Evolutionary conservation across 805 yeast species (phyloP).

Genomic region (Suhomyces kilbournensis): DNA sequence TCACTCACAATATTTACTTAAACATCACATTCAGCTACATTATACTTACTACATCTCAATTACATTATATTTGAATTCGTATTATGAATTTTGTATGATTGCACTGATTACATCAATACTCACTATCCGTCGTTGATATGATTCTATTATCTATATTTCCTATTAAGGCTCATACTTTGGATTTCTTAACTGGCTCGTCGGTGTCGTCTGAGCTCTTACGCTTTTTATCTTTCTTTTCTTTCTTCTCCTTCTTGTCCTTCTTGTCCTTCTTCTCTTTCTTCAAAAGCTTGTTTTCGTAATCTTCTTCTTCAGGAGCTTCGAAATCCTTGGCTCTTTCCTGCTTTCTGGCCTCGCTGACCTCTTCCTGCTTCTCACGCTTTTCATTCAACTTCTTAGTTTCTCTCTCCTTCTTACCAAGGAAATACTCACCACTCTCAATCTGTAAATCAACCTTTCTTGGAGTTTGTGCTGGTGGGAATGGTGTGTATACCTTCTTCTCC

Average conservation of each 20-base stretch:
- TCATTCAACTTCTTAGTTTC: slow-evolving; percentile 66
- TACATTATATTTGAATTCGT: not conserved
- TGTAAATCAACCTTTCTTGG: slow-evolving; percentile 97
- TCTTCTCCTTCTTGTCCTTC: slow-evolving; percentile 24
- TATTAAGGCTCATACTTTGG: not conserved
- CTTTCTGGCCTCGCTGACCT: slow-evolving; percentile 60
- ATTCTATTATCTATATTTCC: not conserved
- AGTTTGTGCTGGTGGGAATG: slow-evolving; percentile 97
- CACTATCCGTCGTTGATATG: not conserved
- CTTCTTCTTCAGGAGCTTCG: slow-evolving; percentile 80
- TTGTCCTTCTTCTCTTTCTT: slow-evolving; percentile 27
- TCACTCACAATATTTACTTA: no score
- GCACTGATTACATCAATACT: not conserved
- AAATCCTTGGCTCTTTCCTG: slow-evolving; percentile 73
- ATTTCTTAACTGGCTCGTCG: slow-evolving; percentile 3
- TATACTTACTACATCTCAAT: no score
- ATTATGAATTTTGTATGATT: not conserved
- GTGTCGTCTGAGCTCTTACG: slow-evolving; percentile 6
- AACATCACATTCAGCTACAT: not conserved
- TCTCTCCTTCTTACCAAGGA: slow-evolving; percentile 84
- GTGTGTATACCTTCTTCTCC: slow-evolving; percentile 83
- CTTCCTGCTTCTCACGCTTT: slow-evolving; percentile 76
- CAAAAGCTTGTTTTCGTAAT: slow-evolving; percentile 42
- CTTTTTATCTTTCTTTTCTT: slow-evolving; percentile 24
- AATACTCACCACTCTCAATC: slow-evolving; percentile 97